These are phyloP conservation scores for Fusarium anthophilum DNA, from an alignment of 2,329 filamentous ascomycete genomes.

Conservation along the genomic window DNA sequence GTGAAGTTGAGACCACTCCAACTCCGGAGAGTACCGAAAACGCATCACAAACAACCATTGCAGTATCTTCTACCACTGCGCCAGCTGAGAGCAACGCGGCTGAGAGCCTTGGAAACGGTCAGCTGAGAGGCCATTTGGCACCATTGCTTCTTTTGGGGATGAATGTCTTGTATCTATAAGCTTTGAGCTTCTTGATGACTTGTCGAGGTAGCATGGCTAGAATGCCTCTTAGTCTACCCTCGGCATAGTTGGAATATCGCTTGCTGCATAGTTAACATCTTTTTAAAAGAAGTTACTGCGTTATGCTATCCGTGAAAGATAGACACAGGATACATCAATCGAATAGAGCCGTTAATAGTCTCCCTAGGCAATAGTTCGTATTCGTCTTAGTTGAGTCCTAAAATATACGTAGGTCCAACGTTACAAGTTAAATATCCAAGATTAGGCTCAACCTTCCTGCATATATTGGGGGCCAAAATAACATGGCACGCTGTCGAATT, in stretches of 20 bases:
- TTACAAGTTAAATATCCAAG: too few relatives aligned
- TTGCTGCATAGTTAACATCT: background rate
- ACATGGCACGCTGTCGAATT: background rate
- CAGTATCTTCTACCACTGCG: background rate
- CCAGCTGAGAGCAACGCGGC: background rate
- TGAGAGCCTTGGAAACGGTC: fast-evolving
- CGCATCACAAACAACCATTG: fast-evolving
- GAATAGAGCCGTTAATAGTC: too few relatives aligned
- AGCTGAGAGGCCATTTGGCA: fast-evolving
- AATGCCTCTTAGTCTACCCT: too few relatives aligned
- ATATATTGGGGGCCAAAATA: background rate
- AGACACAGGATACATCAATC: too few relatives aligned
- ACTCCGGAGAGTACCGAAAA: background rate
- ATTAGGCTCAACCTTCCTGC: too few relatives aligned
- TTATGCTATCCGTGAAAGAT: too few relatives aligned
- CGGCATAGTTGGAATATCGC: background rate
- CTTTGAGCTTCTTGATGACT: background rate
- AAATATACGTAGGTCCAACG: too few relatives aligned
- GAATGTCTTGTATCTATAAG: background rate
- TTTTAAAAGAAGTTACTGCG: too few relatives aligned
- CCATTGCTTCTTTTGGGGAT: background rate
- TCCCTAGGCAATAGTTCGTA: too few relatives aligned
- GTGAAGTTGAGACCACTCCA: background rate
- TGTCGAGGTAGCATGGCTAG: background rate
- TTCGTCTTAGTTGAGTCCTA: too few relatives aligned